Evolutionary conservation across 345 rosid genomes (phyloP).

Genomic region (Citrus sp.): DNA sequence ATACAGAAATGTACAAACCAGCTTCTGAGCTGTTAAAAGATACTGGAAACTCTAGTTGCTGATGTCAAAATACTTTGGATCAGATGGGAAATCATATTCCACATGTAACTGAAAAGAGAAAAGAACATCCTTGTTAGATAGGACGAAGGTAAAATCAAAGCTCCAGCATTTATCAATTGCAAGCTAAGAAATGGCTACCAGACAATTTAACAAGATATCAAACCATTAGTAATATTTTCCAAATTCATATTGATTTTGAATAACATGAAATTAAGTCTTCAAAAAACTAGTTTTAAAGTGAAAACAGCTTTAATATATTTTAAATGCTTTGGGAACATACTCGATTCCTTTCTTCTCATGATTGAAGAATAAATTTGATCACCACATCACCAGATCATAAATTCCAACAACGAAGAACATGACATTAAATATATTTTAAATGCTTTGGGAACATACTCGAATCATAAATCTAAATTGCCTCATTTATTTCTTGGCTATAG

Average conservation of each 20-base stretch:
- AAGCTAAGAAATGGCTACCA: background rate
- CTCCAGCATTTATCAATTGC: background rate
- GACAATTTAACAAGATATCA: background rate
- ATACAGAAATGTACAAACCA: slow-evolving; percentile 18
- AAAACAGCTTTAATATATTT: background rate
- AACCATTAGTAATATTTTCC: background rate
- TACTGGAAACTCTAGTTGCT: slow-evolving; percentile 32
- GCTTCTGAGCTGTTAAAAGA: background rate
- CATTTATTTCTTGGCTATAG: background rate
- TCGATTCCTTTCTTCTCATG: background rate
- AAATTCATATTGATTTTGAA: background rate
- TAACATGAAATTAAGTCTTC: background rate
- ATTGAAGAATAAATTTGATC: background rate
- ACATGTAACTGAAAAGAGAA: slow-evolving; percentile 40
- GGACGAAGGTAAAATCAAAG: background rate
- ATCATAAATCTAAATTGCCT: background rate
- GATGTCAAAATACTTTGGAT: slow-evolving; percentile 55
- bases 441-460: no score
- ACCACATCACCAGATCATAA: background rate
- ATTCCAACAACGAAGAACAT: background rate
- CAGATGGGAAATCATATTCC: slow-evolving; percentile 50
- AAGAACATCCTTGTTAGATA: slow-evolving; percentile 5
- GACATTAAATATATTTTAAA: no score
- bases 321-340: background rate
- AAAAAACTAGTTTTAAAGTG: background rate